Conservation (phyloP, 2,329 filamentous ascomycete species). For the Pyricularia sp. region DNA sequence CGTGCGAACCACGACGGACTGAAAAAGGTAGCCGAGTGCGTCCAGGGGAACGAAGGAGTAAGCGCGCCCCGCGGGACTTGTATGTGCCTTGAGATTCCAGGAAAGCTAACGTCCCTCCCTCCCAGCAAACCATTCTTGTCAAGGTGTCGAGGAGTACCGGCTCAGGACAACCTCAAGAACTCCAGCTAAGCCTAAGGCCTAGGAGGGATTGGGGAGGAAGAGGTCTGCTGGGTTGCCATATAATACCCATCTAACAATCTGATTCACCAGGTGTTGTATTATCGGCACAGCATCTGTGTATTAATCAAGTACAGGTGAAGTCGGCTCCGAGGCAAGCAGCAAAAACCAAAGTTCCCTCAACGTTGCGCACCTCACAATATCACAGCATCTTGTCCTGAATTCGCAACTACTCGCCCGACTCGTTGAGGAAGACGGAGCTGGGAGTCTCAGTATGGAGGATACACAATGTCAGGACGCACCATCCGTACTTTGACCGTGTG, state of each 20-base stretch:
- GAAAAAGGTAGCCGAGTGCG: conserved; percentile 77
- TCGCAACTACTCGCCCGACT: not conserved
- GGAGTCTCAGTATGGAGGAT: not conserved
- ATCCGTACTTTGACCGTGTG: not conserved
- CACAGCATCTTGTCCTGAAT: not conserved
- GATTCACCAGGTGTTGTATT: not conserved
- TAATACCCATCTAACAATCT: conserved; percentile 59
- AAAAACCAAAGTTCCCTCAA: not conserved
- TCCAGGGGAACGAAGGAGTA: conserved; percentile 84
- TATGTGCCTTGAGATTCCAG: not conserved
- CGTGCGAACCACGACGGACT: conserved; percentile 79
- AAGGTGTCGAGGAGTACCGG: conserved; percentile 43
- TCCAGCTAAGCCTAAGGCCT: conserved; percentile 64
- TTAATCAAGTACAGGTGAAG: not conserved
- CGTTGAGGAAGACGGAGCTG: not conserved
- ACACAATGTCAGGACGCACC: not conserved
- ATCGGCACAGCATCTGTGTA: not conserved
- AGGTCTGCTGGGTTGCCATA: conserved; percentile 79
- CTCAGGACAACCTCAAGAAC: conserved; percentile 34
- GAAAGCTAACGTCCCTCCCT: not conserved
- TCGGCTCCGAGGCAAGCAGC: not conserved
- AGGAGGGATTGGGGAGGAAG: conserved; percentile 76
- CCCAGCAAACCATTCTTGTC: conserved; percentile 58
- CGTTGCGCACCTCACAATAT: not conserved
- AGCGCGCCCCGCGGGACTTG: conserved; percentile 27